Conservation (phyloP, 1,139 yeast species). For the Magnusiomyces paraingens region DNA sequence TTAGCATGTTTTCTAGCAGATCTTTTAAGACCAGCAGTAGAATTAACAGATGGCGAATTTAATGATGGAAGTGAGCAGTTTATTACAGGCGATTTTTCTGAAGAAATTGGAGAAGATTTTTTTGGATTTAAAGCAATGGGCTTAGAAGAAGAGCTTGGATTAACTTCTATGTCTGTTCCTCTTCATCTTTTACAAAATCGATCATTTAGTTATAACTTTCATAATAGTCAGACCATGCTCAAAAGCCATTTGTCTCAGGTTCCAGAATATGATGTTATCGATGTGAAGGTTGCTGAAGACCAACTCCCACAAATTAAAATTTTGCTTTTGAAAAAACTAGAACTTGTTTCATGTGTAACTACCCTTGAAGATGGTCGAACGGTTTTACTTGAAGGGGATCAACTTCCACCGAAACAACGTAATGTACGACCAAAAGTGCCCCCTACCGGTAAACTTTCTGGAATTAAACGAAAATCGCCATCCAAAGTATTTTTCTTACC, state of each 20-base stretch:
- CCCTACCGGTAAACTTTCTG: conserved; percentile 83
- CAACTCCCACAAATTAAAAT: conserved; percentile 58
- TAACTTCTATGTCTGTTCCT: conserved; percentile 81
- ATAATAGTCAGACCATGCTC: conserved; percentile 18
- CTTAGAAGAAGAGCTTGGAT: conserved; percentile 85
- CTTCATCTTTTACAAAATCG: conserved; percentile 79
- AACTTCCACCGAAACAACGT: conserved; percentile 71
- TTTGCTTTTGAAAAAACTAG: conserved; percentile 40
- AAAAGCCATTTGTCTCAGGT: conserved; percentile 24
- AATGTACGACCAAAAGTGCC: conserved; percentile 82
- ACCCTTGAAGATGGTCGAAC: conserved; percentile 34
- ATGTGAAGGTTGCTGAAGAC: conserved; percentile 42
- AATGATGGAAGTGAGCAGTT: conserved; percentile 90
- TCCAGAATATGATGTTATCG: conserved; percentile 38
- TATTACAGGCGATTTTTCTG: conserved; percentile 88
- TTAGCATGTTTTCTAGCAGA: conserved; percentile 73
- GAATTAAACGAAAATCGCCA: conserved; percentile 48
- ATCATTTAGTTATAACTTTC: conserved; percentile 38
- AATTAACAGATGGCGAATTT: conserved; percentile 71
- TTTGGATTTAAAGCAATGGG: conserved; percentile 96
- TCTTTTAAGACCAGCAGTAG: conserved; percentile 66
- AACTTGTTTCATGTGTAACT: conserved; percentile 21
- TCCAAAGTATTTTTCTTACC: conserved; percentile 24
- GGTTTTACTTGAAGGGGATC: conserved; percentile 63
- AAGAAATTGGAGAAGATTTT: conserved; percentile 84